Conservation (phyloP, 768 basidiomycete genomes). For the Hemileccinum rubropunctum region DNA sequence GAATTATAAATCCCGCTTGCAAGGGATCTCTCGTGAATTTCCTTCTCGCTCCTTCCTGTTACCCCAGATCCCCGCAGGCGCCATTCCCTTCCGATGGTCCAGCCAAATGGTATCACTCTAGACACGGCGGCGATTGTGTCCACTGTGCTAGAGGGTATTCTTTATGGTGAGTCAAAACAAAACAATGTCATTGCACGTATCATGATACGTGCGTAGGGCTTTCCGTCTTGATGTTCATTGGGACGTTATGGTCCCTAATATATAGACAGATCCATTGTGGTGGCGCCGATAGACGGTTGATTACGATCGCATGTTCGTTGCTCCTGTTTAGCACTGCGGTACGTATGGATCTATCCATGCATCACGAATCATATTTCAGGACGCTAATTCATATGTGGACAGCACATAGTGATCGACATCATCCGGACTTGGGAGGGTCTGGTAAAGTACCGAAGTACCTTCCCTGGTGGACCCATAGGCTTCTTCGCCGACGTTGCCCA, state of each 20-base stretch:
- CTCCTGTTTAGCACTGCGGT: conserved; percentile 26
- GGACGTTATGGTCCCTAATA: conserved; percentile 23
- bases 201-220: conserved; percentile 16
- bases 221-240: conserved; percentile 30
- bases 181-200: not conserved
- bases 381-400: not conserved
- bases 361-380: not conserved
- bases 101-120: conserved; percentile 9
- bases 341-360: not conserved
- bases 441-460: conserved; percentile 16
- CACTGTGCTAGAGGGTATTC: conserved; percentile 23
- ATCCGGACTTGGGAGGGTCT: conserved; percentile 21
- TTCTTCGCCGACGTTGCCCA: conserved; percentile 27
- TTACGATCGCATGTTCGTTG: conserved; percentile 18
- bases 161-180: conserved; percentile 19
- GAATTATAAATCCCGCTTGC: not conserved
- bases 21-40: no score
- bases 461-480: conserved; percentile 21
- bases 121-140: conserved; percentile 25
- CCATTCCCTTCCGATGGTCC: not conserved
- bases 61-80: not conserved
- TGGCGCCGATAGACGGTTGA: conserved; percentile 12
- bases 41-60: not conserved
- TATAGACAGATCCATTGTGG: not conserved
- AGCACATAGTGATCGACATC: conserved; percentile 20